phyloP scores from a whole-genome alignment of 805 yeast species.

The Candida easanensis region DNA sequence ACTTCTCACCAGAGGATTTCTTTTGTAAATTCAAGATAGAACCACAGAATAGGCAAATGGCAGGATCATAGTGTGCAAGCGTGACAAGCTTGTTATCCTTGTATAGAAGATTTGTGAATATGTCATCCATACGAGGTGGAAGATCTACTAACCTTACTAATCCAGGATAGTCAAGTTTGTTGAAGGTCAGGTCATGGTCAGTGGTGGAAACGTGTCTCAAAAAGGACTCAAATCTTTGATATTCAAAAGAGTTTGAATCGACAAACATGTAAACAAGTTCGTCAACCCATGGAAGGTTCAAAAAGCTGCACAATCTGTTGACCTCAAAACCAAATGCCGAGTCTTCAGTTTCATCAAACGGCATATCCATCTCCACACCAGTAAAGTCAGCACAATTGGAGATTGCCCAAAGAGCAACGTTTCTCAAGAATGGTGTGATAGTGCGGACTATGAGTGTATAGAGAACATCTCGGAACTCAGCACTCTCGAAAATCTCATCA shows the following conservation, averaged over 20 bases:
- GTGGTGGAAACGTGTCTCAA: conserved; percentile 20
- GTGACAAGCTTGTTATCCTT: conserved; percentile 38
- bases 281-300: conserved; percentile 44
- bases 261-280: conserved; percentile 19
- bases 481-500: conserved; percentile 24
- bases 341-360: conserved; percentile 22
- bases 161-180: conserved; percentile 60
- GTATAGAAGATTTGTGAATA: conserved; percentile 60
- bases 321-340: conserved; percentile 42
- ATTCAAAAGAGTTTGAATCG: conserved; percentile 26
- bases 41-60: conserved; percentile 84
- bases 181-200: conserved; percentile 20
- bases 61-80: conserved; percentile 62
- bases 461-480: conserved; percentile 37
- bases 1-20: conserved; percentile 46
- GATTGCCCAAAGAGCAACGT: conserved; percentile 53
- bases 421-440: conserved; percentile 62
- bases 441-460: conserved; percentile 55
- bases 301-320: conserved; percentile 47
- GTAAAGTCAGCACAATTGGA: conserved; percentile 49
- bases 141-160: conserved; percentile 55
- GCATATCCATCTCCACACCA: conserved; percentile 29
- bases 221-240: conserved; percentile 16
- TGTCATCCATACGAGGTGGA: conserved; percentile 64
- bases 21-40: conserved; percentile 64